Evolutionary conservation across 495 filamentous ascomycete genomes (phyloP).

Genomic region (Hypoxylon fragiforme): DNA sequence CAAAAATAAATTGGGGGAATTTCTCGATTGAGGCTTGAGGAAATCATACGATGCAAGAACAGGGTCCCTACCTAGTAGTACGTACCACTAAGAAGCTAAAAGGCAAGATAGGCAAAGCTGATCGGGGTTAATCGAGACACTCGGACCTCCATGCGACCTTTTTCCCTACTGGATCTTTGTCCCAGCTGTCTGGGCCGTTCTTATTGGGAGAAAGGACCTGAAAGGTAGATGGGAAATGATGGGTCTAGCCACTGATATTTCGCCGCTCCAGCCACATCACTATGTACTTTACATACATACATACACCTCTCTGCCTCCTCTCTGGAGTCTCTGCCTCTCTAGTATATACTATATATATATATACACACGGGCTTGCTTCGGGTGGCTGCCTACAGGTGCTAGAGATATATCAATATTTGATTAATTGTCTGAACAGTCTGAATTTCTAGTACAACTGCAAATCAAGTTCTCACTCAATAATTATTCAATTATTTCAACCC

Average conservation of each 20-base stretch:
- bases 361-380: constrained; percentile 5
- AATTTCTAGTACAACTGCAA: constrained; percentile 15
- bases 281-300: not conserved
- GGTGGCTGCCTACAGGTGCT: constrained; percentile 18
- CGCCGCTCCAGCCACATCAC: constrained; percentile 14
- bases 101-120: constrained; percentile 3
- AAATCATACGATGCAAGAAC: constrained; percentile 25
- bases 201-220: constrained; percentile 8
- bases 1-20: constrained; percentile 22
- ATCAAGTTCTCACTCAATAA: constrained; percentile 11
- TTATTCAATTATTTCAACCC: not conserved
- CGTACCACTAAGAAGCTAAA: not conserved
- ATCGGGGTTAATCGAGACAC: constrained; percentile 31
- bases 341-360: not conserved
- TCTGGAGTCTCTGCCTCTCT: not conserved
- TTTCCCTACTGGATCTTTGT: constrained; percentile 17
- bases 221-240: not conserved
- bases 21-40: constrained; percentile 23
- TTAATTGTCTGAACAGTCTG: constrained; percentile 10
- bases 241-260: constrained; percentile 22
- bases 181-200: constrained; percentile 12
- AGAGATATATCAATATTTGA: constrained; percentile 17
- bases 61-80: too few species aligned
- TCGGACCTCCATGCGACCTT: constrained; percentile 7
- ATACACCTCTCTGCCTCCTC: not conserved